Evolutionary conservation across 495 filamentous ascomycete genomes (phyloP).

Genomic region (Aspergillus homomorphus): DNA sequence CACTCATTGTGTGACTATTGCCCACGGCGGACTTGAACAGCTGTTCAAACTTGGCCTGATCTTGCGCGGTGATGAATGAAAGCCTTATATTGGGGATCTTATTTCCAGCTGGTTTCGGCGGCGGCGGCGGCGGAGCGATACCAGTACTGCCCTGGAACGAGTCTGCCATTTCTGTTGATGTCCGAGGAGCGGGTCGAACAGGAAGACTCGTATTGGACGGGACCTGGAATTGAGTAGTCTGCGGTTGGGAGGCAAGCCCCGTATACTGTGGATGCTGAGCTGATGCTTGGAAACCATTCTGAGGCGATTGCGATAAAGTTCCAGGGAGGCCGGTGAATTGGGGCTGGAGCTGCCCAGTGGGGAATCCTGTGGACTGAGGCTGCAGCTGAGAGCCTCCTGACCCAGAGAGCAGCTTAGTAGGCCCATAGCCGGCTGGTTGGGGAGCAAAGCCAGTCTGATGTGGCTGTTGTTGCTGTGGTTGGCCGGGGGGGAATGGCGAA

Average conservation of each 20-base stretch:
- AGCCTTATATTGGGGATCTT: constrained; percentile 95
- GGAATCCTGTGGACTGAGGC: constrained; percentile 57
- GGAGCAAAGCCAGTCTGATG: constrained; percentile 51
- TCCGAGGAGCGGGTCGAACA: constrained; percentile 49
- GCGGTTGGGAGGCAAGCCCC: constrained; percentile 37
- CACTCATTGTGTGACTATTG: constrained; percentile 81
- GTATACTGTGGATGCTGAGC: constrained; percentile 41
- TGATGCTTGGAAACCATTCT: constrained; percentile 43
- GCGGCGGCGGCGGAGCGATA: constrained; percentile 47
- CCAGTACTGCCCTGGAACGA: constrained; percentile 60
- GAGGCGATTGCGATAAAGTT: constrained; percentile 45
- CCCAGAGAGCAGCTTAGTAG: constrained; percentile 49
- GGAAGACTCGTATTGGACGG: constrained; percentile 37
- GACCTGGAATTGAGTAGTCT: constrained; percentile 51
- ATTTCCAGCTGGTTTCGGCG: constrained; percentile 45
- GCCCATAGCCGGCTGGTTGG: constrained; percentile 53
- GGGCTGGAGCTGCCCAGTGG: constrained; percentile 59
- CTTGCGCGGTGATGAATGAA: constrained; percentile 91
- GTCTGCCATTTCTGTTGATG: constrained; percentile 82
- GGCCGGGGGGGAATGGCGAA: constrained; percentile 46
- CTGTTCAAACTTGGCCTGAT: constrained; percentile 97
- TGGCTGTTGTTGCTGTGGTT: constrained; percentile 54
- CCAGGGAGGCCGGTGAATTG: constrained; percentile 57
- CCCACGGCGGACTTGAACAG: constrained; percentile 95
- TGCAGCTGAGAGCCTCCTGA: constrained; percentile 49